These are phyloP conservation scores for Syzygium oleosum DNA, from an alignment of 345 rosid species.

Conservation along the genomic window DNA sequence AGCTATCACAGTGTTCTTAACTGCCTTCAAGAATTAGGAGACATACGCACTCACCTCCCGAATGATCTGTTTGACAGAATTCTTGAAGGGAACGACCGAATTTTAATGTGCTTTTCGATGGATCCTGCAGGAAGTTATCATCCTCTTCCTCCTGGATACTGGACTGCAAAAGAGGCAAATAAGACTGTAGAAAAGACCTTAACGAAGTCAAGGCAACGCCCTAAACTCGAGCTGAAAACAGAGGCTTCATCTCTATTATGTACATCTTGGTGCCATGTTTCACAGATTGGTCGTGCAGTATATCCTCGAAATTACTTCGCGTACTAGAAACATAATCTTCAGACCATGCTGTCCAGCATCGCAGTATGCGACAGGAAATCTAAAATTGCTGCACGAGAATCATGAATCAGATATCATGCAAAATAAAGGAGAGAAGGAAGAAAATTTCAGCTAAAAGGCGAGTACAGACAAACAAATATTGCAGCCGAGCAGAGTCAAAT, in stretches of 20 bases:
- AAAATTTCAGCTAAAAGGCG: too few relatives aligned
- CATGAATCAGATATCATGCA: not conserved
- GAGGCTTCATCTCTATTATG: constrained; percentile 57
- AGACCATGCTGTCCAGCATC: constrained; percentile 68
- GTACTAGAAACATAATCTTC: constrained; percentile 41
- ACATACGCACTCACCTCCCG: constrained; percentile 49
- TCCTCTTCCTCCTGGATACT: constrained; percentile 46
- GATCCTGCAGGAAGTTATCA: constrained; percentile 53
- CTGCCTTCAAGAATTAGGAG: too few relatives aligned
- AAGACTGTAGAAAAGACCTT: constrained; percentile 66
- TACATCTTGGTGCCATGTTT: constrained; percentile 57
- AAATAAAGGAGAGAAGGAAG: too few relatives aligned
- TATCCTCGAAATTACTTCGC: constrained; percentile 16
- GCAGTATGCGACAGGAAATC: constrained; percentile 35
- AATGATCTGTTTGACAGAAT: constrained; percentile 72
- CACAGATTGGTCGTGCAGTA: constrained; percentile 32
- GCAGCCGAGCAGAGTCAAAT: too few relatives aligned
- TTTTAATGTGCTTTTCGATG: constrained; percentile 32
- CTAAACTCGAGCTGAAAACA: constrained; percentile 75
- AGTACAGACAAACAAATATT: too few relatives aligned
- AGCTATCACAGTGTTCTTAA: too few relatives aligned
- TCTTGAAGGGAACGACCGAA: constrained; percentile 70
- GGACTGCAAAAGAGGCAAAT: constrained; percentile 94
- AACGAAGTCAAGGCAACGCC: constrained; percentile 67
- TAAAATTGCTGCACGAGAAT: constrained; percentile 21